Evolutionary conservation across 441 rosid species (phyloP), one percentile per base, ranked within the genome.

Genomic region (Erodium moschatum): DNA sequence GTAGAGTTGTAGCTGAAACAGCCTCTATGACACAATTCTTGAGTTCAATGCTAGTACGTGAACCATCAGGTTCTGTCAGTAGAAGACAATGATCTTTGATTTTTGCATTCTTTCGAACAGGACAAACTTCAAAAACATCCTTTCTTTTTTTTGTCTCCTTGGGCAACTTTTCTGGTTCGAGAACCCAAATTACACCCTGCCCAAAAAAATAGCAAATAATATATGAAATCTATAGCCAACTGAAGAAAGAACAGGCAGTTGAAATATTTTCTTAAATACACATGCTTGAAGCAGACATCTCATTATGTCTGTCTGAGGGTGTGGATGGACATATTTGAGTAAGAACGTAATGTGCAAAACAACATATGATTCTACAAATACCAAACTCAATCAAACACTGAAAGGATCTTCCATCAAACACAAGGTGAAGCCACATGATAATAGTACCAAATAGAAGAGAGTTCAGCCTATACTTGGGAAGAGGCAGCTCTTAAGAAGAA

Each of bases 181-280:
- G 67, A 83, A 93, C 73, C 97, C 97, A 93, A 62, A 93, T 74
- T 67, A 74, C 65, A 66, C 98, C 98, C 98, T 90, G 82, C 21
- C 19, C 19, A 54, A 54, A 19, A 18, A 19, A 18, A 19, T n/a
- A 19, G 16, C 7, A 54, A n/a, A 48, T 3, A 48, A 2, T 3
- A 18, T 3, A 54, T 54, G 61, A 54, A 54, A 54, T 54, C 21
- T 54, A 54, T 15, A 54, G 61, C 61, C 61, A 54, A 54, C 20
- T 54, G 20, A 18, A 54, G 61, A 16, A 54, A 54, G 61, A 54
- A 54, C 19, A 15, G 10, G 9, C 24, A 54, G 10, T 18, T 54
- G 2, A 54, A 15, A 54, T 2, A 54, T 18, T 52, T 52, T 24
- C 27, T 24, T 24, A 15, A 5, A 52, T 18, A n/a, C 60, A 52